These are phyloP conservation scores for Sutorius australiensis DNA, from an alignment of 768 basidiomycete genomes.

Conservation along the genomic window DNA sequence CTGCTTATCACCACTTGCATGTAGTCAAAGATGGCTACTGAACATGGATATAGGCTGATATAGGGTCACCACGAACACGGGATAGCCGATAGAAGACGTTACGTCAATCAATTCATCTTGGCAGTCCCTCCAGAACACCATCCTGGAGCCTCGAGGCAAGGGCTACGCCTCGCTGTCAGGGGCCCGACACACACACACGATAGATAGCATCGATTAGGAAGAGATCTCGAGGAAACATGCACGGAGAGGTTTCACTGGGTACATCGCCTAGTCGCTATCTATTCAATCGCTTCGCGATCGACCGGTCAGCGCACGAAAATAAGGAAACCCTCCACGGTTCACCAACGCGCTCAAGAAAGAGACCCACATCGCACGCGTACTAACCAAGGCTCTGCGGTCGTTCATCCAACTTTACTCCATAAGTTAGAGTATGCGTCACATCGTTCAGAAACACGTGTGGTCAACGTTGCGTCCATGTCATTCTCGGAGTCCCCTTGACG, in stretches of 20 bases:
- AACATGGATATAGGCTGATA: neutral
- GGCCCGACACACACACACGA: conserved; percentile 3
- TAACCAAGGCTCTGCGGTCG: too few relatives aligned
- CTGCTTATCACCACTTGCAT: conserved; percentile 10
- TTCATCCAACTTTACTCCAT: neutral
- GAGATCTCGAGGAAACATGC: neutral
- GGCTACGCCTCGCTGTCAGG: conserved; percentile 7
- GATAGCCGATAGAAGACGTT: conserved; percentile 11
- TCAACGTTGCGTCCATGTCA: conserved; percentile 11
- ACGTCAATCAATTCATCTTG: conserved; percentile 5
- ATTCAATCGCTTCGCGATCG: conserved; percentile 1
- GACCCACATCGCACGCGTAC: too few relatives aligned
- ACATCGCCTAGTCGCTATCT: neutral
- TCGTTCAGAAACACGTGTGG: conserved; percentile 18
- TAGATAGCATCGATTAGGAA: conserved; percentile 3
- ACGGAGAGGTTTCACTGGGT: neutral
- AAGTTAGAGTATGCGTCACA: neutral
- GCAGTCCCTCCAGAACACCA: neutral
- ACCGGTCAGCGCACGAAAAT: neutral
- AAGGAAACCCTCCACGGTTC: neutral
- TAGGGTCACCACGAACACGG: neutral
- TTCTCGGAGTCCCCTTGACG: neutral
- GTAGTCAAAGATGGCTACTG: neutral
- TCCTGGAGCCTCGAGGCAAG: conserved; percentile 17
- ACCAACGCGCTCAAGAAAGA: neutral